These are phyloP conservation scores for Chenopodium quinoa DNA, from an alignment of 148 eudicot species.

Conservation along the genomic window DNA sequence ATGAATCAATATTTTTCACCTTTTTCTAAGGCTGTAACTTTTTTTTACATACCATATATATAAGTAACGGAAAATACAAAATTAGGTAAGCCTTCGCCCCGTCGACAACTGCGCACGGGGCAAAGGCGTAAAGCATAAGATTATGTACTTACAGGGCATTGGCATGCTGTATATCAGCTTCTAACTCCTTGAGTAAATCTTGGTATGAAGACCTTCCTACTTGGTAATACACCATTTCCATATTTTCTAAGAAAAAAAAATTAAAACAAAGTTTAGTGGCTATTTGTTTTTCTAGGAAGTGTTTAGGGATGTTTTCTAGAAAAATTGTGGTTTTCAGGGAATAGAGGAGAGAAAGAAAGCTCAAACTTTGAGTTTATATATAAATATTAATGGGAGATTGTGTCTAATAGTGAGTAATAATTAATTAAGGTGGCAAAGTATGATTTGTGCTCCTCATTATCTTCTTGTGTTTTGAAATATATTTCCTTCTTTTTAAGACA, in stretches of 20 bases:
- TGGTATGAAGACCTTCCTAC: conserved; percentile 54
- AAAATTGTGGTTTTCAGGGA: neutral
- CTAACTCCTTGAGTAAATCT: conserved; percentile 64
- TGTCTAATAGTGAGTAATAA: neutral
- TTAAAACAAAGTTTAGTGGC: neutral
- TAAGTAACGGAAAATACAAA: too few species aligned
- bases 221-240: conserved; percentile 75
- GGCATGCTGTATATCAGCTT: conserved; percentile 86
- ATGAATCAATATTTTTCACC: neutral
- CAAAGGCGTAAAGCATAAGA: neutral
- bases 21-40: too few species aligned
- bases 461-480: conserved; percentile 23
- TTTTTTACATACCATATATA: too few species aligned
- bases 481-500: conserved; percentile 11
- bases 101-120: too few species aligned
- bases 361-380: neutral
- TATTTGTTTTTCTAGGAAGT: neutral
- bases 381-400: conserved; percentile 14
- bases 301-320: neutral
- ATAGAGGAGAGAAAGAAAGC: neutral
- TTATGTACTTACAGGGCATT: conserved; percentile 61
- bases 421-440: conserved; percentile 23
- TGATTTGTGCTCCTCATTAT: conserved; percentile 25
- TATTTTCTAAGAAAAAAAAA: neutral
- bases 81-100: too few species aligned